Evolutionary conservation across 2,329 filamentous ascomycete genomes (phyloP).

Genomic region (Colletotrichum abscissum): DNA sequence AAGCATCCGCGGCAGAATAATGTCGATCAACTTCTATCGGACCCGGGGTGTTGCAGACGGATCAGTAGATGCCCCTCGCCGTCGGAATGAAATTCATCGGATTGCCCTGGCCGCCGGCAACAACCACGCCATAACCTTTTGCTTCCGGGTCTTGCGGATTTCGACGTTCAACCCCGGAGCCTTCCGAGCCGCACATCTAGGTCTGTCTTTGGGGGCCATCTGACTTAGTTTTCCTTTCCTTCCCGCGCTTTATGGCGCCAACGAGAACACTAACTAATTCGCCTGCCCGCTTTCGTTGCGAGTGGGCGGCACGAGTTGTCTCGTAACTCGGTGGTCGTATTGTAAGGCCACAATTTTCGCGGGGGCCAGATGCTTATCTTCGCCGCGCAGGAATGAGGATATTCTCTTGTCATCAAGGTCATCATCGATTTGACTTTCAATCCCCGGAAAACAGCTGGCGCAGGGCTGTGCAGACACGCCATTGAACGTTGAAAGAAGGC

Average conservation of each 20-base stretch:
- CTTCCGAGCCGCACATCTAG: conserved; percentile 6
- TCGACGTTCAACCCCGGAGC: not conserved
- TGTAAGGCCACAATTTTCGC: conserved; percentile 21
- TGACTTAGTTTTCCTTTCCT: not conserved
- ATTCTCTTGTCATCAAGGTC: conserved; percentile 1
- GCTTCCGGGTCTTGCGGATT: conserved; percentile 3
- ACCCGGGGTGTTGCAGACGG: not conserved
- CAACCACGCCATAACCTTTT: not conserved
- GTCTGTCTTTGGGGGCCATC: not conserved
- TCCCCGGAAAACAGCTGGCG: not conserved
- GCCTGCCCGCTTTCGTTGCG: not conserved
- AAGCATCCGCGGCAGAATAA: not conserved
- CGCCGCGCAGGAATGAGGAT: not conserved
- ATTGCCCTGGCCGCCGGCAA: not conserved
- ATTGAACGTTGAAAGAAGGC: not conserved
- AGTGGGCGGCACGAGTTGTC: not conserved
- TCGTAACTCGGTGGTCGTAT: not conserved
- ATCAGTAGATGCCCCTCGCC: not conserved
- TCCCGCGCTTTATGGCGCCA: not conserved
- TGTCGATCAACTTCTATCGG: not conserved
- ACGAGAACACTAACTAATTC: not conserved
- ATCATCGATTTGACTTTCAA: not conserved
- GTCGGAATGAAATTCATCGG: not conserved
- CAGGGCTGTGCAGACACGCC: not conserved
- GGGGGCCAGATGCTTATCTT: not conserved